Evolutionary conservation across 352 stramenopile genomes (phyloP).

Genomic region (Globisporangium megalacanthum): DNA sequence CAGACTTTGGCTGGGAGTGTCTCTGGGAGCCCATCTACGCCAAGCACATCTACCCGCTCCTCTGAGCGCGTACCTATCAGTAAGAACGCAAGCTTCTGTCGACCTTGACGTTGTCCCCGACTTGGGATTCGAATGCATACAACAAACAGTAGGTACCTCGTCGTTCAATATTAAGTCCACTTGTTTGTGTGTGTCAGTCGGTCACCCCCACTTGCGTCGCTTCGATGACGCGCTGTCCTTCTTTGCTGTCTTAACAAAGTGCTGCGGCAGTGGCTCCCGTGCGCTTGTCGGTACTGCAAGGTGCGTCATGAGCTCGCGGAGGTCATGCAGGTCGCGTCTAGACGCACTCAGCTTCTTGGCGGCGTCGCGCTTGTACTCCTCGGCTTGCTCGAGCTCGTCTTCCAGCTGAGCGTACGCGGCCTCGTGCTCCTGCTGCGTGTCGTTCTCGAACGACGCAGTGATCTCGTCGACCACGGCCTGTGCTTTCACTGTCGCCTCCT

Average conservation of each 20-base stretch:
- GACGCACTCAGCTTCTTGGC: conserved; percentile 28
- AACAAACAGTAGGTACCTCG: too few relatives aligned
- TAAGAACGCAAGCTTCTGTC: too few relatives aligned
- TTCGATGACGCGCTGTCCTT: conserved; percentile 3
- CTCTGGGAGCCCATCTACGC: conserved; percentile 5
- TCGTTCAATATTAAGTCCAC: too few relatives aligned
- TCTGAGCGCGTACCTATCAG: neutral
- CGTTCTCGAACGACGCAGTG: conserved; percentile 32
- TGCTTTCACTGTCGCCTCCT: conserved; percentile 43
- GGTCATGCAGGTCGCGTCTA: conserved; percentile 23
- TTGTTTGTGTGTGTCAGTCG: neutral
- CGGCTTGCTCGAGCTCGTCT: conserved; percentile 53
- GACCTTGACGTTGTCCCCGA: too few relatives aligned
- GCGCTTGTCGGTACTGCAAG: conserved; percentile 10
- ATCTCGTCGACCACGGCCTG: conserved; percentile 50
- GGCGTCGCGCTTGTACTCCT: conserved; percentile 45
- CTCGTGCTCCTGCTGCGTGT: conserved; percentile 31
- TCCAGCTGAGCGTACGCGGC: conserved; percentile 42
- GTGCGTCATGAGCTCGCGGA: conserved; percentile 32
- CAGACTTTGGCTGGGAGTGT: conserved; percentile 9
- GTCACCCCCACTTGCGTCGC: conserved; percentile 1
- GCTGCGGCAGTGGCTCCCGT: conserved; percentile 23
- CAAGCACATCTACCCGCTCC: conserved; percentile 7
- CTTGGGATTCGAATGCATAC: too few relatives aligned
- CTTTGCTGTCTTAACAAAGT: conserved; percentile 32